phyloP scores from a whole-genome alignment of 192 early-diverging fungal species.

The Allomyces macrogynus region DNA sequence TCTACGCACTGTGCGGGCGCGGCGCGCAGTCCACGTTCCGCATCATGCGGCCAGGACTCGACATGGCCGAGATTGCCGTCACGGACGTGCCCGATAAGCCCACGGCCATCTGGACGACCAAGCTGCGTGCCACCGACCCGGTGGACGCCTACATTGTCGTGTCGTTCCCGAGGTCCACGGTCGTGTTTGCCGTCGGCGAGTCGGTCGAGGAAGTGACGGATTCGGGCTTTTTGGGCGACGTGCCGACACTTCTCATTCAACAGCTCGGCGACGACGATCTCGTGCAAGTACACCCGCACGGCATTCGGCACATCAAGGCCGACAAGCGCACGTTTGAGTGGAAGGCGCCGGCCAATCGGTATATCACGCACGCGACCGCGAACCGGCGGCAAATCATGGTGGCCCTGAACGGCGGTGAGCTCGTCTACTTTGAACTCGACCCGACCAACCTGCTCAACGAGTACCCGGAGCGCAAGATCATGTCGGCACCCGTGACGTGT shows the following conservation, averaged over 20 bases:
- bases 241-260: constrained; percentile 66
- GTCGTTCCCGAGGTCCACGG: constrained; percentile 75
- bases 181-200: constrained; percentile 80
- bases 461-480: constrained; percentile 54
- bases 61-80: constrained; percentile 78
- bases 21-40: constrained; percentile 61
- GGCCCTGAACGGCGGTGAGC: constrained; percentile 58
- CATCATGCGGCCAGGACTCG: constrained; percentile 78
- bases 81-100: constrained; percentile 84
- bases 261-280: constrained; percentile 70
- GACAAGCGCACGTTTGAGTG: constrained; percentile 86
- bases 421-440: constrained; percentile 90
- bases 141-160: constrained; percentile 77
- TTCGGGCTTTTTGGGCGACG: constrained; percentile 64
- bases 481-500: constrained; percentile 45
- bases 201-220: constrained; percentile 81
- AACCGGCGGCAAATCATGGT: constrained; percentile 68
- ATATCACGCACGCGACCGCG: constrained; percentile 56
- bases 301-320: constrained; percentile 69
- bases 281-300: constrained; percentile 75
- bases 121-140: constrained; percentile 18
- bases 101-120: constrained; percentile 69
- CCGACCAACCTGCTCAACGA: constrained; percentile 62
- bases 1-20: constrained; percentile 73
- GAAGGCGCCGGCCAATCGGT: constrained; percentile 55